These are phyloP conservation scores for Sphaerulina musiva DNA, from an alignment of 2,329 filamentous ascomycete genomes.

Conservation along the genomic window DNA sequence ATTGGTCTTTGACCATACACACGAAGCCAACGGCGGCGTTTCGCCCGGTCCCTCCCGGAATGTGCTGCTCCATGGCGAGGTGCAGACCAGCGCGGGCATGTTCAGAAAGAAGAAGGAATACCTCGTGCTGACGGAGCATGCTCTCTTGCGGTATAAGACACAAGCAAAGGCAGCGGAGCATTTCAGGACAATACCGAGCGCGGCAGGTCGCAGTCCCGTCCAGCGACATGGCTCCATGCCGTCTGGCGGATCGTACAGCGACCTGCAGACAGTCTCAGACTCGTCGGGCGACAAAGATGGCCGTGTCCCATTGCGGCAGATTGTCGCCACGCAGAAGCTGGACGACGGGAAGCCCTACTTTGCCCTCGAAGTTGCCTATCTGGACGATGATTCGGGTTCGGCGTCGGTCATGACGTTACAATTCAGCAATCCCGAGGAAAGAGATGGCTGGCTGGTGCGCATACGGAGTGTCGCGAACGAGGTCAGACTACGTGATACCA, in stretches of 20 bases:
- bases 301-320: slow-evolving; percentile 57
- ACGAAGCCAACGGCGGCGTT: slow-evolving; percentile 15
- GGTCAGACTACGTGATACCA: slow-evolving; percentile 46
- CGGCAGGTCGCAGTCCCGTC: slow-evolving; percentile 38
- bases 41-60: slow-evolving; percentile 31
- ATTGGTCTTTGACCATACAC: slow-evolving; percentile 37
- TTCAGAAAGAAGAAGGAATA: slow-evolving; percentile 69
- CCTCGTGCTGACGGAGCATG: slow-evolving; percentile 62
- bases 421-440: slow-evolving; percentile 57
- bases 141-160: slow-evolving; percentile 62
- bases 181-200: slow-evolving; percentile 45
- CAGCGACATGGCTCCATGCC: slow-evolving; percentile 52
- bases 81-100: slow-evolving; percentile 63
- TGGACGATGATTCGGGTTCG: slow-evolving; percentile 59
- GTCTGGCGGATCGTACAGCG: slow-evolving; percentile 56
- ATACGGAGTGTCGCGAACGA: slow-evolving; percentile 56
- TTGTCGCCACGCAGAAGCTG: slow-evolving; percentile 60
- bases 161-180: slow-evolving; percentile 59
- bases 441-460: slow-evolving; percentile 57
- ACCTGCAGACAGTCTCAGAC: slow-evolving; percentile 51
- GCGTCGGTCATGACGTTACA: slow-evolving; percentile 59
- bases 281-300: slow-evolving; percentile 49
- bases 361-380: slow-evolving; percentile 60
- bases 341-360: slow-evolving; percentile 62
- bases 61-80: slow-evolving; percentile 61